A percentile compares a stretch with the other conserved stretches of the same genome.
Conservation (phyloP, 495 filamentous ascomycete genomes). For the Tirmania nivea region DNA sequence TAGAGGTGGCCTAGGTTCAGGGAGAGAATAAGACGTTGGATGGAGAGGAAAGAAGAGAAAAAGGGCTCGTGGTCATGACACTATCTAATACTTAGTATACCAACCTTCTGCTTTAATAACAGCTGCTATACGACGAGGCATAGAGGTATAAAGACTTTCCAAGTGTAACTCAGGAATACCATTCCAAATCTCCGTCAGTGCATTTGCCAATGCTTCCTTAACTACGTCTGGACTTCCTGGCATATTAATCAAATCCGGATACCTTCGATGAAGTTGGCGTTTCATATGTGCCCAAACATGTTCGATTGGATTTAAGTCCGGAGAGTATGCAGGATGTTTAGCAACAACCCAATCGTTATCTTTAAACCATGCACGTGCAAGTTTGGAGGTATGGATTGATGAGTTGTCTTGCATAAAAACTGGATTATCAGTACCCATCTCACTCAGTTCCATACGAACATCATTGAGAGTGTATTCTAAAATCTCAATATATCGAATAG, state of each 20-base stretch:
- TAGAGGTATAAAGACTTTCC: neutral
- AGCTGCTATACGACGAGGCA: neutral
- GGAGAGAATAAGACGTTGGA: too few relatives aligned
- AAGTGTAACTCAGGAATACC: neutral
- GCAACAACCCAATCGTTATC: neutral
- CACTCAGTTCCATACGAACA: too few relatives aligned
- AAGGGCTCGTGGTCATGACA: too few relatives aligned
- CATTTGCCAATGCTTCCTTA: neutral
- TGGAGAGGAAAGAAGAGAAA: too few relatives aligned
- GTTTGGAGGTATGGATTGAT: constrained; percentile 1
- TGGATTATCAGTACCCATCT: neutral
- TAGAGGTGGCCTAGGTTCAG: too few relatives aligned
- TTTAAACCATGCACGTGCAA: constrained; percentile 1
- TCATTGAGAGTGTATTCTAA: neutral
- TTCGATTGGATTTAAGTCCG: constrained; percentile 11
- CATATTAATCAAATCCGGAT: neutral
- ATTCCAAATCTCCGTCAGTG: neutral
- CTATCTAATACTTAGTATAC: constrained; percentile 9
- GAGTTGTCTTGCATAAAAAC: constrained; percentile 11
- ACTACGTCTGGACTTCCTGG: neutral
- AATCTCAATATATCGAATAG: neutral
- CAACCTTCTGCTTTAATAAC: constrained; percentile 4
- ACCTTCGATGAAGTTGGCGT: neutral
- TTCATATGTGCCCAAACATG: neutral
- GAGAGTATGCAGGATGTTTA: constrained; percentile 4